Evolutionary conservation across 2,329 filamentous ascomycete genomes (phyloP).

Genomic region (Microsporum ferrugineum): DNA sequence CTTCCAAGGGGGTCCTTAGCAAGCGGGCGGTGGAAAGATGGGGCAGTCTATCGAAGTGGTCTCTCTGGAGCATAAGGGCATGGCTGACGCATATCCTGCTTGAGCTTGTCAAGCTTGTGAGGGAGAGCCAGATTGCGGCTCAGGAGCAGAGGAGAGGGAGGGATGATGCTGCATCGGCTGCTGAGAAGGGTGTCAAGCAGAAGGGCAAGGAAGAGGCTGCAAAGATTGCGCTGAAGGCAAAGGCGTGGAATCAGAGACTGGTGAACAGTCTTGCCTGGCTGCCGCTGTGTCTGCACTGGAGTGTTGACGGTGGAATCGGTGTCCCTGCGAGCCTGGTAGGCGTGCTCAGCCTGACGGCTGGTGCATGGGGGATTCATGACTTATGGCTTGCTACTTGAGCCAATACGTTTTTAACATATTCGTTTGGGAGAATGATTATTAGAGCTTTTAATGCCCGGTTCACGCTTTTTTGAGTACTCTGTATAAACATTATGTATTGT

Average conservation of each 20-base stretch:
- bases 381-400: constrained; percentile 34
- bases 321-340: constrained; percentile 50
- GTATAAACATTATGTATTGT: not conserved
- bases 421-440: not conserved
- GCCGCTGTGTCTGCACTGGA: constrained; percentile 76
- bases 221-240: constrained; percentile 34
- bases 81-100: constrained; percentile 70
- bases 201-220: constrained; percentile 13
- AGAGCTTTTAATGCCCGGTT: not conserved
- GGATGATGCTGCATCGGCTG: constrained; percentile 15
- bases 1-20: constrained; percentile 57
- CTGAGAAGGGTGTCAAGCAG: constrained; percentile 18
- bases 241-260: constrained; percentile 49
- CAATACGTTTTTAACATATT: no score
- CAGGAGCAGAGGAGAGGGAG: constrained; percentile 16
- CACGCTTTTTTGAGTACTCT: not conserved
- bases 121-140: constrained; percentile 25
- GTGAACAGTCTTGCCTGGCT: constrained; percentile 63
- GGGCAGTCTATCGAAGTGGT: constrained; percentile 49
- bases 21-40: constrained; percentile 28
- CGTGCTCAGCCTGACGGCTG: constrained; percentile 44
- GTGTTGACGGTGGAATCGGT: constrained; percentile 51
- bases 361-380: constrained; percentile 35
- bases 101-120: constrained; percentile 57
- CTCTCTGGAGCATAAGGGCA: constrained; percentile 62